Conservation (phyloP, 495 filamentous ascomycete species). For the Tetracladium setigerum region DNA sequence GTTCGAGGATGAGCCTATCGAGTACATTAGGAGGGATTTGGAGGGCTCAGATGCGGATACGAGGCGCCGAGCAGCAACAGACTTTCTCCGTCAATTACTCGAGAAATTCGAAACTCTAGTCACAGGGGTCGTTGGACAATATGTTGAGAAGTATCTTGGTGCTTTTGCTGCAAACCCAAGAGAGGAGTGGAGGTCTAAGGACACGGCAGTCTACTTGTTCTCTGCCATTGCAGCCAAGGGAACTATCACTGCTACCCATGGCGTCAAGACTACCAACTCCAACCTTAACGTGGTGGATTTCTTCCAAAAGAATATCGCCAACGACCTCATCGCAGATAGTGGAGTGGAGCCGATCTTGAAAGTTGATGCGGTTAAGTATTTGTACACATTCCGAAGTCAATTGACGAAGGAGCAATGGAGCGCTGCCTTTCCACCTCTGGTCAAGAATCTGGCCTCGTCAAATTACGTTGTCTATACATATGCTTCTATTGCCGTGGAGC, state of each 20-base stretch:
- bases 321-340: slow-evolving; percentile 61
- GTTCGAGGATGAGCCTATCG: slow-evolving; percentile 97
- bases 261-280: slow-evolving; percentile 81
- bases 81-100: slow-evolving; percentile 82
- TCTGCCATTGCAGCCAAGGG: slow-evolving; percentile 91
- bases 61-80: slow-evolving; percentile 80
- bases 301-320: slow-evolving; percentile 82
- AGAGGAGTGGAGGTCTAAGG: slow-evolving; percentile 90
- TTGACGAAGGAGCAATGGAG: slow-evolving; percentile 80
- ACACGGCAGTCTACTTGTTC: slow-evolving; percentile 93
- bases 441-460: slow-evolving; percentile 75
- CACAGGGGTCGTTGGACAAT: slow-evolving; percentile 70
- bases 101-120: slow-evolving; percentile 80
- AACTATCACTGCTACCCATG: slow-evolving; percentile 70
- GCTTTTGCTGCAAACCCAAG: slow-evolving; percentile 61
- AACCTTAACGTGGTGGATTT: slow-evolving; percentile 83
- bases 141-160: slow-evolving; percentile 69
- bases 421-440: slow-evolving; percentile 77
- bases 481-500: slow-evolving; percentile 87
- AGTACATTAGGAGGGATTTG: slow-evolving; percentile 92
- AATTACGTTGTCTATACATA: slow-evolving; percentile 98
- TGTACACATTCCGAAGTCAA: slow-evolving; percentile 92
- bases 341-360: slow-evolving; percentile 77
- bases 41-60: slow-evolving; percentile 97
- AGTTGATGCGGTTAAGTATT: slow-evolving; percentile 95